Conservation (phyloP, 768 basidiomycete genomes). For the Cubamyces lactineus region DNA sequence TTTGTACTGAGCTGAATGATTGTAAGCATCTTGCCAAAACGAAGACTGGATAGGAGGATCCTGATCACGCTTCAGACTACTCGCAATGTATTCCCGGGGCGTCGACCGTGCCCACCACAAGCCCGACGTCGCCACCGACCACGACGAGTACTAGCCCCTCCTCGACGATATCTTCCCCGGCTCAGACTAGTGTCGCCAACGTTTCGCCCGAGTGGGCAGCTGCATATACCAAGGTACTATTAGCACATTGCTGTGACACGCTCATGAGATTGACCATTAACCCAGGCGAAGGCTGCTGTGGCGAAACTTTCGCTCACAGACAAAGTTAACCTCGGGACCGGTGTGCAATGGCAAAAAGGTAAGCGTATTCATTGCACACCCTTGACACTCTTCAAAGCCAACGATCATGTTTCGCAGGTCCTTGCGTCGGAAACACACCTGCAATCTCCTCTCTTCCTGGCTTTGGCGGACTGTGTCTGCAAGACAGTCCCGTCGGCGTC, state of each 20-base stretch:
- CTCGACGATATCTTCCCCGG: slow-evolving; percentile 23
- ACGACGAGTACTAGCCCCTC: slow-evolving; percentile 29
- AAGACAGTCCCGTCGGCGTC: slow-evolving; percentile 45
- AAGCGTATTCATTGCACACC: neutral
- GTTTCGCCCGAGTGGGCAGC: slow-evolving; percentile 54
- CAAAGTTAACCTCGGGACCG: slow-evolving; percentile 39
- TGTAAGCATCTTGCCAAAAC: slow-evolving; percentile 38
- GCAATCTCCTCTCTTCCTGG: slow-evolving; percentile 28
- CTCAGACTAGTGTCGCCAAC: slow-evolving; percentile 29
- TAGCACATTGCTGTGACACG: neutral
- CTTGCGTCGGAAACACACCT: slow-evolving; percentile 34
- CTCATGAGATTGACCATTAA: neutral
- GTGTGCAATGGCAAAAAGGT: slow-evolving; percentile 33
- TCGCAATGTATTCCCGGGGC: slow-evolving; percentile 53
- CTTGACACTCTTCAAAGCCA: neutral
- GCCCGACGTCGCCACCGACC: slow-evolving; percentile 31
- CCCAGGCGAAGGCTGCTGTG: slow-evolving; percentile 52
- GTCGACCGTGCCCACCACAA: slow-evolving; percentile 26
- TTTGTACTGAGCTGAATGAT: slow-evolving; percentile 48
- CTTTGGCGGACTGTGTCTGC: slow-evolving; percentile 32
- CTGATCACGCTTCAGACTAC: slow-evolving; percentile 41
- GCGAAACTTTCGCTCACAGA: slow-evolving; percentile 41
- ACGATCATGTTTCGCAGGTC: slow-evolving; percentile 11
- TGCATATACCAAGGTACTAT: slow-evolving; percentile 53
- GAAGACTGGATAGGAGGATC: neutral